Base-by-base conservation (phyloP, 2,329 filamentous ascomycete genomes). In the Fusarium dimerum region DNA sequence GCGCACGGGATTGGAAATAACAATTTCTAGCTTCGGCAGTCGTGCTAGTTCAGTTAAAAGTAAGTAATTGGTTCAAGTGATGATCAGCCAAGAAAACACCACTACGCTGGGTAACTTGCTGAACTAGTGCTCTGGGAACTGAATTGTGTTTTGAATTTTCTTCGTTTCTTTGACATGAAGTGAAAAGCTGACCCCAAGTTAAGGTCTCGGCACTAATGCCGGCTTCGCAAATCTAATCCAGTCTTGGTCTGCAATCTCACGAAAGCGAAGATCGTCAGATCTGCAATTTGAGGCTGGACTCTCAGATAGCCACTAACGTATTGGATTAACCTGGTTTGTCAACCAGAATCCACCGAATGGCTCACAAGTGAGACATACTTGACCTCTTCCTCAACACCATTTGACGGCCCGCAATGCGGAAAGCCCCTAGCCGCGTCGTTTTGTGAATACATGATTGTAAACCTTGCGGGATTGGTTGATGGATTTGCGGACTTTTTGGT, bases 341-440 rank as follows among this genome's bases (percentile, higher is more conserved):
- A 17, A 29, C 46, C 16, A 53, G 52, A 36, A 51, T 50, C 54
- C 52, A 51, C 46, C 17, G 49, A 52, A 40, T 46, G 43, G 40
- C 41, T 30, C 42, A 30, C 46, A 18, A 51, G 51, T 51, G 53
- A 62, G 61, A 63, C 62, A 65, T 55, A 51, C 50, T 51, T 57
- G 20, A 26, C 20, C 20, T 26, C 7, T 7, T 26, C 20, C 20
- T 26, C 20, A 7, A 26, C 20, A 26, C 20, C 20, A 26, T 26
- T 26, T 26, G 20, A 47, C 52, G 51, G 47, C 50, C 47, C 48
- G 50, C 40, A 43, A 17, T 42, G 20, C 41, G 30, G 38, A 40
- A 41, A 40, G 20, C 42, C 41, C 41, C 32, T 36, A 36, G 32
- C 32, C 32, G 32, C 32, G 32, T 36, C 32, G 20, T 26, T 36